A percentile compares a stretch with the other conserved stretches of the same genome.
Conservation (phyloP, 1,284 basidiomycete genomes). For the Cryptococcus deneoformans region DNA sequence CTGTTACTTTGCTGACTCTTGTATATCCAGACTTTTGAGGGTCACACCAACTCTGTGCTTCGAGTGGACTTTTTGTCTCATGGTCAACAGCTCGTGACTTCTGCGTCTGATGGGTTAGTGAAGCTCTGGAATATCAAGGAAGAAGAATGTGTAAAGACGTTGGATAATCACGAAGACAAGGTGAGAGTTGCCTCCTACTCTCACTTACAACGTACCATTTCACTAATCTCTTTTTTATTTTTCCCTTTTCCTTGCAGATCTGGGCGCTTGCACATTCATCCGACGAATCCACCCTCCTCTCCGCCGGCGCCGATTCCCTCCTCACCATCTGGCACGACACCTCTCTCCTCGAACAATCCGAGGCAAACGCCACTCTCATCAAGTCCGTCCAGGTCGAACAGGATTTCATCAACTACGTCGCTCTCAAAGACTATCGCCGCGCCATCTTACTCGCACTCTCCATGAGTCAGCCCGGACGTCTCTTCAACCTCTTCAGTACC, state of each 20-base stretch:
- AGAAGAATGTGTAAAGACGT: constrained; percentile 80
- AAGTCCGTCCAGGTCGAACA: constrained; percentile 83
- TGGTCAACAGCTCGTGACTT: constrained; percentile 82
- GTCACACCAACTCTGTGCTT: constrained; percentile 95
- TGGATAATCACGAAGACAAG: constrained; percentile 97
- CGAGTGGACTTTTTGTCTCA: constrained; percentile 82
- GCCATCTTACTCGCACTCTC: constrained; percentile 88
- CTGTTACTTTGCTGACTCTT: constrained; percentile 8
- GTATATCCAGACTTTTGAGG: constrained; percentile 75
- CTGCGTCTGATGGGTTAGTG: constrained; percentile 89
- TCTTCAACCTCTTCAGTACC: constrained; percentile 74
- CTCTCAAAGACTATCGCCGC: constrained; percentile 81
- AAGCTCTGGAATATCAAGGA: constrained; percentile 93
- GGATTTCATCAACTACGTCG: constrained; percentile 87
- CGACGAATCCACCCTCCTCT: constrained; percentile 78
- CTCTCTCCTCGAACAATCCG: constrained; percentile 67
- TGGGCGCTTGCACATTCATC: constrained; percentile 83
- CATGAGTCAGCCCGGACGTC: constrained; percentile 88
- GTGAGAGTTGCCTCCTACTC: constrained; percentile 52
- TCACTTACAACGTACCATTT: background rate
- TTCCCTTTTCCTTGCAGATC: constrained; percentile 53
- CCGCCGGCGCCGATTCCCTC: constrained; percentile 90
- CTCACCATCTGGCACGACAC: constrained; percentile 94
- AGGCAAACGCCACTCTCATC: constrained; percentile 67
- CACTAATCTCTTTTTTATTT: constrained; percentile 1